A percentile compares a stretch with the other conserved stretches of the same genome.
phyloP scores from a whole-genome alignment of 345 rosid genomes.

The Fremontodendron californicum region DNA sequence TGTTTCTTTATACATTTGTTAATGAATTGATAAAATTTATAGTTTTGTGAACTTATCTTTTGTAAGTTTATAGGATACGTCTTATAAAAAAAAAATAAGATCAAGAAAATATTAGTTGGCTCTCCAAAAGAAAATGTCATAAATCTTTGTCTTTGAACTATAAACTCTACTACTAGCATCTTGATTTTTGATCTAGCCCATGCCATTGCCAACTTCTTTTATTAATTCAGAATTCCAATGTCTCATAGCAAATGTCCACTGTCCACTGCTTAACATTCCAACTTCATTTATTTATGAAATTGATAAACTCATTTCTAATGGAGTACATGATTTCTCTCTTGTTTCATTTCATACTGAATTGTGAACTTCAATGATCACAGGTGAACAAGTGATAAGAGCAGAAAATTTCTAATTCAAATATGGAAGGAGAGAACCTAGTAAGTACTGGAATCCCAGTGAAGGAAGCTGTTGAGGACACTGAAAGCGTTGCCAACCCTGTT shows the following conservation, averaged over 20 bases:
- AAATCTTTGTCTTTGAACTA: too few relatives aligned
- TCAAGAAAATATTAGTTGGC: too few relatives aligned
- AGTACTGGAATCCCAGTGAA: conserved; percentile 51
- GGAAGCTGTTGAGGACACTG: conserved; percentile 39
- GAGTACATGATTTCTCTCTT: neutral
- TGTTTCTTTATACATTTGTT: too few relatives aligned
- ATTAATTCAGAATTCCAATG: neutral
- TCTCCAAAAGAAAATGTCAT: too few relatives aligned
- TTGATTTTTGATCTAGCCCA: neutral
- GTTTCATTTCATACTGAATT: conserved; percentile 11
- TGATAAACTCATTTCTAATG: neutral
- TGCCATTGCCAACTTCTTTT: neutral
- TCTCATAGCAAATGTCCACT: neutral
- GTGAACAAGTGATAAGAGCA: neutral
- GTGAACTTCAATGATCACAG: conserved; percentile 17
- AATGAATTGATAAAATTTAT: too few relatives aligned
- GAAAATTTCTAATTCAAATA: conserved; percentile 16
- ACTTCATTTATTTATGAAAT: neutral
- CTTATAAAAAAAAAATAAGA: too few relatives aligned
- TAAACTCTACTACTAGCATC: too few relatives aligned
- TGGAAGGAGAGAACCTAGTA: conserved; percentile 60
- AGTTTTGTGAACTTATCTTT: too few relatives aligned
- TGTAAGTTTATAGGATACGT: too few relatives aligned
- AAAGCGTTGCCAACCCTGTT: conserved; percentile 33
- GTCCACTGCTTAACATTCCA: neutral